Evolutionary conservation across 1,139 yeast genomes (phyloP), one percentile per base, ranked within the genome.

Genomic region (Saccharomyces uvarum): DNA sequence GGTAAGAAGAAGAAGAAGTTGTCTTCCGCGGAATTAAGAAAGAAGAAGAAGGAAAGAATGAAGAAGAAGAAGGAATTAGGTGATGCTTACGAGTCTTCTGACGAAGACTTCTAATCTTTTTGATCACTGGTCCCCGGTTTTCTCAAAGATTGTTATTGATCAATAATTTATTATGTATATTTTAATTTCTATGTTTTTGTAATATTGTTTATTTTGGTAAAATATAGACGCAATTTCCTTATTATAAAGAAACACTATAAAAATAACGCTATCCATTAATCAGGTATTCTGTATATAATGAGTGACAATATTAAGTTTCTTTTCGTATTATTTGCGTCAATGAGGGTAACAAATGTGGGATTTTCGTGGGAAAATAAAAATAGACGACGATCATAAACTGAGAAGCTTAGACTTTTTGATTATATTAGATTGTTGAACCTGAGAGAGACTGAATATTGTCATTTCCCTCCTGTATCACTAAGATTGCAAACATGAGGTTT

Each of bases 41-140:
- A 93, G 97, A 93, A 93, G 96, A 93, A 93, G 97, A 93, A 93
- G 96, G 99, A 93, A 82, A 90, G 99, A 86, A 91, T 93, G 98
- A 89, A 88, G 88, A 93, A 91, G 95, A 93, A 93, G 97, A 93
- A 93, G 96, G 96, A 87, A 78, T 79, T 90, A 76, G 98, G 98
- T 83, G 99, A 93, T 74, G 98, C 95, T 76, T 93, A 93, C 76
- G 97, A 90, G 68, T 91, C 97, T 66, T 87, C 95, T 65, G 98
- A 90, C 71, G 98, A 91, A 66, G 72, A 67, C 54, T 65, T 63
- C 52, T 67, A 65, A 56, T 29, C 24, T 42, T 44, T 41, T 50
- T 44, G 46, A 42, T 42, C 29, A 19, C 16, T n/a, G 28, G n/a
- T 27, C 19, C 19, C 31, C 48, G 41, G 49, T 54, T 49, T 29